These are phyloP conservation scores for Plantago major DNA, from an alignment of 257 asterid genomes.

Conservation along the genomic window DNA sequence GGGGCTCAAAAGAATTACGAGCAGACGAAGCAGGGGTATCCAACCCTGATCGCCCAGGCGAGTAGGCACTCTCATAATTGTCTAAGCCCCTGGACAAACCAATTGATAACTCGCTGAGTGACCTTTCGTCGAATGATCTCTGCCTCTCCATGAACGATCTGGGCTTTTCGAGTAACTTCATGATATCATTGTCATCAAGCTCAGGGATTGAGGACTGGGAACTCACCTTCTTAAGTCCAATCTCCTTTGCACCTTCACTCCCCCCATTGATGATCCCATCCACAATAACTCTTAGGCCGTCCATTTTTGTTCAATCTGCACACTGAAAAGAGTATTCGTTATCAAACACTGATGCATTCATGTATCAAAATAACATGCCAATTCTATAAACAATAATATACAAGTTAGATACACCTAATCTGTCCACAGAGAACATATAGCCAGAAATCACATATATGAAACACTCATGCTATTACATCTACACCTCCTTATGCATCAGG, in stretches of 20 bases:
- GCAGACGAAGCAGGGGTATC: constrained; percentile 57
- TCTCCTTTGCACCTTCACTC: constrained; percentile 32
- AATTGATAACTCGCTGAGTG: constrained; percentile 63
- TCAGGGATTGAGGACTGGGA: constrained; percentile 63
- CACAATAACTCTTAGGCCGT: constrained; percentile 19
- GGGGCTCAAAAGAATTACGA: constrained; percentile 70
- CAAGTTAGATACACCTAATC: too few relatives aligned
- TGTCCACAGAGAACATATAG: too few relatives aligned
- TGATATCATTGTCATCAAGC: constrained; percentile 55
- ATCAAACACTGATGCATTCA: too few relatives aligned
- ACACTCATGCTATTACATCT: too few relatives aligned
- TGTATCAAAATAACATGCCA: too few relatives aligned
- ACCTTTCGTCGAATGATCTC: constrained; percentile 74
- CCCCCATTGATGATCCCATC: constrained; percentile 24
- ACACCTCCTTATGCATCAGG: too few relatives aligned
- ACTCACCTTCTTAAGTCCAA: constrained; percentile 48
- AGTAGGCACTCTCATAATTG: constrained; percentile 41
- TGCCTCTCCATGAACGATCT: constrained; percentile 59
- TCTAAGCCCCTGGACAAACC: constrained; percentile 54
- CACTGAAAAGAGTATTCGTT: too few relatives aligned
- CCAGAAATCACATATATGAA: too few relatives aligned
- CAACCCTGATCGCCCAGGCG: constrained; percentile 60
- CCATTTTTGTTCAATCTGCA: constrained; percentile 13
- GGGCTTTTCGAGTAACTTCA: constrained; percentile 61
- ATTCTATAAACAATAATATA: too few relatives aligned